Percentiles rank a stretch among this genome's conserved stretches.
Conservation (phyloP, 139 green algal genomes). For the Chlamydomonas sp. region DNA sequence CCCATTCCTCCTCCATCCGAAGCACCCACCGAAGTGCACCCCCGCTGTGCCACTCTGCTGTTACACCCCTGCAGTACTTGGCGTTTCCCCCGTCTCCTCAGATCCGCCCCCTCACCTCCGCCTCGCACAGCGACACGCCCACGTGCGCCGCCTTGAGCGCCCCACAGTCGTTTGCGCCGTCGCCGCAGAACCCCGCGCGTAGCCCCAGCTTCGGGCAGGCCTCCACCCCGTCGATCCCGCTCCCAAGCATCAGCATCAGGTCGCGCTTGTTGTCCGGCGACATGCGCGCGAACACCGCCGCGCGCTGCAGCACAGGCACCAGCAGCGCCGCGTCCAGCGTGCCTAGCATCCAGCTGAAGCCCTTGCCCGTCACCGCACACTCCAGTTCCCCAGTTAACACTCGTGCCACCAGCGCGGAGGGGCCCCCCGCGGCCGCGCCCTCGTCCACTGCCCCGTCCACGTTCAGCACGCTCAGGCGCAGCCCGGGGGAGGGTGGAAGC, state of each 20-base stretch:
- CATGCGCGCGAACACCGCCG: slow-evolving; percentile 59
- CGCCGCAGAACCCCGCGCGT: slow-evolving; percentile 71
- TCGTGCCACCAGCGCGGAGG: slow-evolving; percentile 5
- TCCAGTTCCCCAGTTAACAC: slow-evolving; percentile 51
- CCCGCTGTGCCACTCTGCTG: too few species aligned
- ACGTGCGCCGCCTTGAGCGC: slow-evolving; percentile 71
- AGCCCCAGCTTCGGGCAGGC: slow-evolving; percentile 55
- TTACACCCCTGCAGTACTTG: too few species aligned
- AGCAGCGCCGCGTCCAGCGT: slow-evolving; percentile 24
- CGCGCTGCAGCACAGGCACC: slow-evolving; percentile 50
- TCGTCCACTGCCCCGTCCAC: slow-evolving; percentile 45
- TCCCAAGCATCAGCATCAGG: slow-evolving; percentile 63
- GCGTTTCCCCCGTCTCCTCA: too few species aligned
- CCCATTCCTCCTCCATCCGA: too few species aligned
- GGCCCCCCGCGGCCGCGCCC: background rate
- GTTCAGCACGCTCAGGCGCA: slow-evolving; percentile 51
- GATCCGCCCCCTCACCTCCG: slow-evolving; percentile 48
- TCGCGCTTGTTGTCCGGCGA: slow-evolving; percentile 64
- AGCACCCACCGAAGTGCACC: too few species aligned
- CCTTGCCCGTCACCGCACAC: slow-evolving; percentile 73
- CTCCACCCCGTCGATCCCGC: slow-evolving; percentile 45
- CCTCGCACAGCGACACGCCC: slow-evolving; percentile 71
- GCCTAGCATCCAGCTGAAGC: slow-evolving; percentile 52
- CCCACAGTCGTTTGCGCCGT: slow-evolving; percentile 72
- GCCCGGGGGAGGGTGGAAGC: background rate